phyloP scores from a whole-genome alignment of 139 green algal species.

The Axilococcus clingmanii region DNA sequence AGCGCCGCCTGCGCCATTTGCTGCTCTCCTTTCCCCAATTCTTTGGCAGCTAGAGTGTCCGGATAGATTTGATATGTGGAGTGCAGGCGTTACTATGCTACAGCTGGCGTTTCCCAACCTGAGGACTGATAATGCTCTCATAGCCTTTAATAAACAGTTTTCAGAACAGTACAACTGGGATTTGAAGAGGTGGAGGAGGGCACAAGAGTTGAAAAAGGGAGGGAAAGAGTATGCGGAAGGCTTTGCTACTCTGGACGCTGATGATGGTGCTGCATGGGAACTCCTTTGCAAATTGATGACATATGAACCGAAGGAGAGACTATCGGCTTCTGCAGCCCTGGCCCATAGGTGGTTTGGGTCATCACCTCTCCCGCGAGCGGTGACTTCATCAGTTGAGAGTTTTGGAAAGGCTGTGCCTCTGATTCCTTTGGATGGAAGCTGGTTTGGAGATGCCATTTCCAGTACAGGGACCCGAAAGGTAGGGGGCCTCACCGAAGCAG shows the following conservation, averaged over 20 bases:
- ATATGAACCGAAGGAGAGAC: constrained; percentile 17
- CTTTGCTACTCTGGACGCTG: constrained; percentile 62
- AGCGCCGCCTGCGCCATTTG: constrained; percentile 60
- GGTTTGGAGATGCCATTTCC: constrained; percentile 22
- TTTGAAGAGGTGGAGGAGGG: constrained; percentile 41
- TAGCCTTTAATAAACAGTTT: constrained; percentile 57
- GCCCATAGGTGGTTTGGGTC: constrained; percentile 37
- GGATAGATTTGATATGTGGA: constrained; percentile 91
- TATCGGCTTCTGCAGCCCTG: constrained; percentile 35
- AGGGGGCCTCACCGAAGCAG: constrained; percentile 58
- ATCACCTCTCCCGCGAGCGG: constrained; percentile 5
- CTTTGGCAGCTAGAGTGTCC: constrained; percentile 78
- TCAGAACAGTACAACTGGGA: constrained; percentile 40
- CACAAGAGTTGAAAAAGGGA: constrained; percentile 37
- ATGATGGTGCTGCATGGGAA: constrained; percentile 58
- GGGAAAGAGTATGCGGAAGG: constrained; percentile 47
- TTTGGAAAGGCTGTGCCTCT: constrained; percentile 12
- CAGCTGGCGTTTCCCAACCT: constrained; percentile 65
- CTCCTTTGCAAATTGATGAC: constrained; percentile 34
- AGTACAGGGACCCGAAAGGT: constrained; percentile 25
- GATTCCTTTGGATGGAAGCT: constrained; percentile 11
- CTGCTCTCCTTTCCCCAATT: constrained; percentile 74
- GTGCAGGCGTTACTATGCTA: constrained; percentile 58
- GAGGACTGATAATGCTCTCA: constrained; percentile 60
- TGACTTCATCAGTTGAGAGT: constrained; percentile 12